Evolutionary conservation across 805 yeast genomes (phyloP).

Genomic region (Brettanomyces custersianus): DNA sequence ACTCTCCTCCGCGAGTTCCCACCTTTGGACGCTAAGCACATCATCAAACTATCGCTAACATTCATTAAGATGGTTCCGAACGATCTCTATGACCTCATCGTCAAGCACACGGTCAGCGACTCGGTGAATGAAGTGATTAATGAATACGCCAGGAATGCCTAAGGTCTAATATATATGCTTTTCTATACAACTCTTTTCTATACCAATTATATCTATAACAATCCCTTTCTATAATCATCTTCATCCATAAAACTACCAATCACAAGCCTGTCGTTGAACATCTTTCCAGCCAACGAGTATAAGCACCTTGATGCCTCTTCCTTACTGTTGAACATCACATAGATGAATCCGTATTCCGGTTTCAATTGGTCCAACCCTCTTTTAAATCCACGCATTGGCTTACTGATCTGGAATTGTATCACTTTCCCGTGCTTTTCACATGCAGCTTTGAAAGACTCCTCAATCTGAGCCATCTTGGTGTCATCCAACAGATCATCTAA

Average conservation of each 20-base stretch:
- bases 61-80: slow-evolving; percentile 70
- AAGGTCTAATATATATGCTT: not conserved
- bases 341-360: slow-evolving; percentile 65
- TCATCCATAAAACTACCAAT: slow-evolving; percentile 56
- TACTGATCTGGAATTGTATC: slow-evolving; percentile 49
- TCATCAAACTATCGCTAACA: slow-evolving; percentile 71
- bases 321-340: slow-evolving; percentile 48
- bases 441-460: slow-evolving; percentile 42
- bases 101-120: slow-evolving; percentile 53
- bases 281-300: slow-evolving; percentile 49
- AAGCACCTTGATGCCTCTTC: slow-evolving; percentile 48
- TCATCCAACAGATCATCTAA: slow-evolving; percentile 54
- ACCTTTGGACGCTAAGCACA: slow-evolving; percentile 56
- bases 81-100: slow-evolving; percentile 50
- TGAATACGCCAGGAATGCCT: slow-evolving; percentile 7
- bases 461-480: slow-evolving; percentile 36
- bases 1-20: slow-evolving; percentile 66
- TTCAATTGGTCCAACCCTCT: slow-evolving; percentile 29
- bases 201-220: slow-evolving; percentile 13
- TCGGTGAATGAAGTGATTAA: slow-evolving; percentile 21
- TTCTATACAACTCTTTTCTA: not conserved
- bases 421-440: slow-evolving; percentile 45
- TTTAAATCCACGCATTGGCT: slow-evolving; percentile 36
- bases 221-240: slow-evolving; percentile 41
- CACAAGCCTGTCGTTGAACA: slow-evolving; percentile 60